Evolutionary conservation across 2,329 filamentous ascomycete species (phyloP).

Genomic region (Dothideomycetes sp.): DNA sequence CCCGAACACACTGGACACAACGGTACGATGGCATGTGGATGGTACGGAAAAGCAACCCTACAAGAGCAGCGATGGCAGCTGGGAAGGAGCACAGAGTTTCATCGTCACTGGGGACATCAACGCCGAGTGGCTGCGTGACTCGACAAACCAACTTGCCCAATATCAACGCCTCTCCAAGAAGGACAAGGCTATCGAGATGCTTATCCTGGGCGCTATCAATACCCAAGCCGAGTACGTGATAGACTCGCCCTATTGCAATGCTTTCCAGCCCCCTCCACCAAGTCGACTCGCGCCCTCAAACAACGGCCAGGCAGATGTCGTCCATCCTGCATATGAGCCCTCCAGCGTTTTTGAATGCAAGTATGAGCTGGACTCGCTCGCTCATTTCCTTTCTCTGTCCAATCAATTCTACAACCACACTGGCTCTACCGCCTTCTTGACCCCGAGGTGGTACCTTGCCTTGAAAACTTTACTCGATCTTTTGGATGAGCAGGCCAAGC

Average conservation of each 20-base stretch:
- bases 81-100: slow-evolving; percentile 82
- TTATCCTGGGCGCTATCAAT: slow-evolving; percentile 90
- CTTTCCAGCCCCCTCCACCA: slow-evolving; percentile 87
- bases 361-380: slow-evolving; percentile 93
- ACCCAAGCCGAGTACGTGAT: slow-evolving; percentile 95
- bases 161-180: slow-evolving; percentile 80
- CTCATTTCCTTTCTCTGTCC: slow-evolving; percentile 74
- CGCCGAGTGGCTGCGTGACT: slow-evolving; percentile 85
- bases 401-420: slow-evolving; percentile 84
- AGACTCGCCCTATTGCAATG: slow-evolving; percentile 92
- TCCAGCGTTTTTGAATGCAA: slow-evolving; percentile 93
- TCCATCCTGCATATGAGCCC: slow-evolving; percentile 81
- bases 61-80: slow-evolving; percentile 49
- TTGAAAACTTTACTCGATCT: slow-evolving; percentile 65
- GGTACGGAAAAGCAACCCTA: slow-evolving; percentile 35
- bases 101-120: slow-evolving; percentile 91
- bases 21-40: slow-evolving; percentile 75
- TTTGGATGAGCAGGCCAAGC: slow-evolving; percentile 65
- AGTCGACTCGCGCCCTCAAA: slow-evolving; percentile 61
- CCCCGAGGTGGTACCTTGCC: slow-evolving; percentile 66
- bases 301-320: slow-evolving; percentile 74
- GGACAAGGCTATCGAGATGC: slow-evolving; percentile 64
- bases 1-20: slow-evolving; percentile 84
- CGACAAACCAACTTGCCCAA: slow-evolving; percentile 83
- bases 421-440: slow-evolving; percentile 68